Conservation (phyloP, 768 basidiomycete species). For the Amanita muscaria region DNA sequence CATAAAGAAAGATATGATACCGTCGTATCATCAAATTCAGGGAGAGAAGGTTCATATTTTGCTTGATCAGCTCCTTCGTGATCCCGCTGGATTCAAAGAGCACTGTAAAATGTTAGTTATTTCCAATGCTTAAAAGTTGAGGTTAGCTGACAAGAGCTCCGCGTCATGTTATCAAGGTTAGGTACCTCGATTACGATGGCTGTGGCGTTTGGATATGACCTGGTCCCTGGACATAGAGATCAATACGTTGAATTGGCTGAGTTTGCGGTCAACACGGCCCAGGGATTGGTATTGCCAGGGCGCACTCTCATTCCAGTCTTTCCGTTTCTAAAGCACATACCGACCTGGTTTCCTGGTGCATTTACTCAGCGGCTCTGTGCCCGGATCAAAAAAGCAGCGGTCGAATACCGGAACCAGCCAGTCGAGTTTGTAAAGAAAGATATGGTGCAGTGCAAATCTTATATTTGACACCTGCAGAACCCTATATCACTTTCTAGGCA, state of each 20-base stretch:
- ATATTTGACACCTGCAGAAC: too few relatives aligned
- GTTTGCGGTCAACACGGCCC: too few relatives aligned
- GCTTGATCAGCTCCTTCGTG: neutral
- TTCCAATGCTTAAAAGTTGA: neutral
- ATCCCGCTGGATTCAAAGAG: neutral
- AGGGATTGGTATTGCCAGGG: neutral
- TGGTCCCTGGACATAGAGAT: neutral
- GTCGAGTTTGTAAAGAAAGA: neutral
- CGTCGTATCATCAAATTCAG: neutral
- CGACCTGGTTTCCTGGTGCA: neutral
- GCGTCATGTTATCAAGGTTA: neutral
- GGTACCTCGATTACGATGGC: neutral
- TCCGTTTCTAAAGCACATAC: too few relatives aligned
- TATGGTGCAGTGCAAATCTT: neutral
- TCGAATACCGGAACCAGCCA: neutral
- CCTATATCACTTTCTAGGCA: neutral
- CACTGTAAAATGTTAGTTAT: neutral
- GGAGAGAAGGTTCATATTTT: neutral
- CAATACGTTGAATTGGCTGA: too few relatives aligned
- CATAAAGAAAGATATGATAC: neutral
- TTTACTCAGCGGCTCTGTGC: neutral
- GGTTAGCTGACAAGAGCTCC: too few relatives aligned
- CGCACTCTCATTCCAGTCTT: too few relatives aligned
- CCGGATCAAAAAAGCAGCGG: neutral
- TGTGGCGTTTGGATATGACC: neutral